phyloP scores from a whole-genome alignment of 305 asterid species.

The Fraxinus paxiana region DNA sequence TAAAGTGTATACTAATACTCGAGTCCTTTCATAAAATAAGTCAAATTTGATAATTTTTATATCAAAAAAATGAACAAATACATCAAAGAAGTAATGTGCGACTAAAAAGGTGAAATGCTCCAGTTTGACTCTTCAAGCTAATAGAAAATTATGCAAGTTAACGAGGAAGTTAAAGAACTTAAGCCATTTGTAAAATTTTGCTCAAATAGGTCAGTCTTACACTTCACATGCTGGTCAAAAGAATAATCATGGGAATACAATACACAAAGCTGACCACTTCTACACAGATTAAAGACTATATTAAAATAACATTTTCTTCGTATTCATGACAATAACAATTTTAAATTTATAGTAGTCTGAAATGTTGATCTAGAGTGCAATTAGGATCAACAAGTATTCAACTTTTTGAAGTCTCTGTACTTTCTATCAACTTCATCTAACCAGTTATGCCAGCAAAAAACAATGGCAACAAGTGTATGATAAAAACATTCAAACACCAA shows the following conservation, averaged over 20 bases:
- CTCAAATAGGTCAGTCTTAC: not conserved
- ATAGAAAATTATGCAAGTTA: not conserved
- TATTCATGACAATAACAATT: not conserved
- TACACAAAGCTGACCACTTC: slow-evolving; percentile 4
- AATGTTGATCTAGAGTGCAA: slow-evolving; percentile 1
- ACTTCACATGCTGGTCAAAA: not conserved
- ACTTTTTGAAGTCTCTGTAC: not conserved
- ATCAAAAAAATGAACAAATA: not conserved
- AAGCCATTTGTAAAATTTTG: not conserved
- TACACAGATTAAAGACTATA: not conserved
- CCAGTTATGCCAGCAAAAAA: not conserved
- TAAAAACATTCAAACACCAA: not conserved
- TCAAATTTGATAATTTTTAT: not conserved
- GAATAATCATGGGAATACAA: slow-evolving; percentile 3
- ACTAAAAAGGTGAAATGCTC: not conserved
- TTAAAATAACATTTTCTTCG: not conserved
- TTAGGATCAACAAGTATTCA: not conserved
- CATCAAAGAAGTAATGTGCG: slow-evolving; percentile 5
- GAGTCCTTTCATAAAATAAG: not conserved
- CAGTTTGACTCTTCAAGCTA: slow-evolving; percentile 4
- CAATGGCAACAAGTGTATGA: not conserved
- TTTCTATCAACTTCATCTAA: not conserved
- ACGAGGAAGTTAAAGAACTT: slow-evolving; percentile 8
- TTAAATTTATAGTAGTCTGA: not conserved
- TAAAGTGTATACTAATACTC: not conserved